A percentile compares a stretch with the other conserved stretches of the same genome.
These are phyloP conservation scores for Camellia granthamiana DNA, from an alignment of 148 eudicot genomes.

Conservation along the genomic window DNA sequence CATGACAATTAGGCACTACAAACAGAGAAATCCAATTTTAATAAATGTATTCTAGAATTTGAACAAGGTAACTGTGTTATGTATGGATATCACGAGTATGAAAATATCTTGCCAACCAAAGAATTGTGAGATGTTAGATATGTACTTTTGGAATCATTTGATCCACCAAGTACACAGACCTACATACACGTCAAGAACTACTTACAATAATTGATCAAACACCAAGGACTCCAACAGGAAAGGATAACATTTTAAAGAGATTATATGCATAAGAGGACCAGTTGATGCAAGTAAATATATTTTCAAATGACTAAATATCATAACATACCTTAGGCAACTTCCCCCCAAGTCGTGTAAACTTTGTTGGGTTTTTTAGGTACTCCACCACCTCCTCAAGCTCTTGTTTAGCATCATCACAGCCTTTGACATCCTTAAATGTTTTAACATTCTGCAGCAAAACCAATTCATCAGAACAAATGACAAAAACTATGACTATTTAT, in stretches of 20 bases:
- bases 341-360: conserved; percentile 94
- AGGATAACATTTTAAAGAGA: not conserved
- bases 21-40: not conserved
- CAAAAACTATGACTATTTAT: not conserved
- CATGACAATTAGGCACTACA: not conserved
- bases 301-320: conserved; percentile 3
- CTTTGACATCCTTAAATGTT: conserved; percentile 97
- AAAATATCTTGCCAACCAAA: not conserved
- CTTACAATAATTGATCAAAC: not conserved
- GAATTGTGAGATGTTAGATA: not conserved
- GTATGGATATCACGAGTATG: not conserved
- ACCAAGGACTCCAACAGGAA: not conserved
- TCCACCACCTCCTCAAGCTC: conserved; percentile 99
- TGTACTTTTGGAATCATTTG: conserved; percentile 2
- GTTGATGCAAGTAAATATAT: not conserved
- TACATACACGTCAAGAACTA: not conserved
- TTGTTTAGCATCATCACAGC: conserved; percentile 99
- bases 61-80: not conserved
- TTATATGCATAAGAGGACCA: not conserved
- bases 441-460: conserved; percentile 69
- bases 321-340: conserved; percentile 92
- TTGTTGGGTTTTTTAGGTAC: conserved; percentile 85
- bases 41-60: not conserved
- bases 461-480: conserved; percentile 14
- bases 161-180: not conserved